Conservation (phyloP, 2,329 filamentous ascomycete genomes). For the Verticillium alfalfae region DNA sequence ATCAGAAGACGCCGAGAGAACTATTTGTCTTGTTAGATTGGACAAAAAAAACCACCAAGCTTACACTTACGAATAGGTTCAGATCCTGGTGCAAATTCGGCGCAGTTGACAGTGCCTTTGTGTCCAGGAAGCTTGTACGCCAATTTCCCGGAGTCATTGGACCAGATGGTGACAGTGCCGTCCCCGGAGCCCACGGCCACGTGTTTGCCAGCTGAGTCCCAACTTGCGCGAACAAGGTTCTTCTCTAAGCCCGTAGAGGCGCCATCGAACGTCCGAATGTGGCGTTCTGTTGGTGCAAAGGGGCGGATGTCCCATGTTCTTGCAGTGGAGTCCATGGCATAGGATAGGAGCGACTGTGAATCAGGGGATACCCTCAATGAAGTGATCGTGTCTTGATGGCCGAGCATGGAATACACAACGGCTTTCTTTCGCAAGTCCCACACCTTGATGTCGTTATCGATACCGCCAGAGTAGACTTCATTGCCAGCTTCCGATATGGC, state of each 20-base stretch:
- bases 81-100: slow-evolving; percentile 77
- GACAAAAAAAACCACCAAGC: too few species aligned
- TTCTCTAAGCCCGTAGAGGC: slow-evolving; percentile 82
- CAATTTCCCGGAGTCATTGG: slow-evolving; percentile 79
- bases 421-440: slow-evolving; percentile 95
- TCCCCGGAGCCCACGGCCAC: slow-evolving; percentile 88
- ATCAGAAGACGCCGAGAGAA: slow-evolving; percentile 87
- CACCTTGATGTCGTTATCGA: slow-evolving; percentile 95
- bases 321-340: slow-evolving; percentile 89
- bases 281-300: slow-evolving; percentile 83
- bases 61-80: slow-evolving; percentile 77
- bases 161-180: slow-evolving; percentile 88
- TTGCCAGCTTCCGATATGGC: slow-evolving; percentile 92
- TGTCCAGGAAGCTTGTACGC: slow-evolving; percentile 94
- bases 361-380: slow-evolving; percentile 90
- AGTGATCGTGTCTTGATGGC: slow-evolving; percentile 88
- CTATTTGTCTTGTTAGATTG: slow-evolving; percentile 43
- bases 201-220: slow-evolving; percentile 80
- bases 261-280: slow-evolving; percentile 87
- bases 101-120: slow-evolving; percentile 91
- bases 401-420: slow-evolving; percentile 79
- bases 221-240: slow-evolving; percentile 85
- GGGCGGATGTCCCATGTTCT: slow-evolving; percentile 94
- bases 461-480: slow-evolving; percentile 89
- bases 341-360: slow-evolving; percentile 82